Percentiles rank a stretch among this genome's conserved stretches.
Conservation (phyloP, 345 rosid genomes). For the Salix arbutifolia region DNA sequence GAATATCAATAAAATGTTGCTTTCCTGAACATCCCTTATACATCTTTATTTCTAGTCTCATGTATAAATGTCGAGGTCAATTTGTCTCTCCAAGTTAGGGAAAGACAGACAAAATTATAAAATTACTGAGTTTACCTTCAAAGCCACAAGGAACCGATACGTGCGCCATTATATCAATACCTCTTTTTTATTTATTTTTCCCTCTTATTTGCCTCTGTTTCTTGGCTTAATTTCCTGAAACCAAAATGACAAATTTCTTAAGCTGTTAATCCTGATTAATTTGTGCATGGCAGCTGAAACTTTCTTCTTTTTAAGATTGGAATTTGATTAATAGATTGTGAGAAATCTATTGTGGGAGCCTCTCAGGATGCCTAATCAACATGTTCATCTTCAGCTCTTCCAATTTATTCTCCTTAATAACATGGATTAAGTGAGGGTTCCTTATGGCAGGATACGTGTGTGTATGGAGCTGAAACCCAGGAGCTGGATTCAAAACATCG, state of each 20-base stretch:
- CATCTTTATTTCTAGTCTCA: neutral
- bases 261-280: neutral
- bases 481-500: conserved; percentile 33
- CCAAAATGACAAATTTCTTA: neutral
- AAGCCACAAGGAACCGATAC: neutral
- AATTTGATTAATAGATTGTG: neutral
- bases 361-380: neutral
- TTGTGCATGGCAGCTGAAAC: neutral
- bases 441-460: conserved; percentile 32
- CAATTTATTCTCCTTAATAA: neutral
- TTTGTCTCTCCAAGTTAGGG: neutral
- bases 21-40: neutral
- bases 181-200: neutral
- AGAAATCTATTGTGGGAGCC: neutral
- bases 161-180: neutral
- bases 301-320: neutral
- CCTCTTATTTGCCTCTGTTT: neutral
- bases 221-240: neutral
- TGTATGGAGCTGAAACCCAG: conserved; percentile 31
- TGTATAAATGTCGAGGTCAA: neutral
- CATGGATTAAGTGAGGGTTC: neutral
- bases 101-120: neutral
- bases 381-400: neutral
- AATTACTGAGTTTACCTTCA: neutral
- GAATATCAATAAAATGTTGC: neutral